Percentiles rank a stretch among this genome's conserved stretches.
Evolutionary conservation across 2,329 filamentous ascomycete genomes (phyloP).

Genomic region (Hypoxylon sp.): DNA sequence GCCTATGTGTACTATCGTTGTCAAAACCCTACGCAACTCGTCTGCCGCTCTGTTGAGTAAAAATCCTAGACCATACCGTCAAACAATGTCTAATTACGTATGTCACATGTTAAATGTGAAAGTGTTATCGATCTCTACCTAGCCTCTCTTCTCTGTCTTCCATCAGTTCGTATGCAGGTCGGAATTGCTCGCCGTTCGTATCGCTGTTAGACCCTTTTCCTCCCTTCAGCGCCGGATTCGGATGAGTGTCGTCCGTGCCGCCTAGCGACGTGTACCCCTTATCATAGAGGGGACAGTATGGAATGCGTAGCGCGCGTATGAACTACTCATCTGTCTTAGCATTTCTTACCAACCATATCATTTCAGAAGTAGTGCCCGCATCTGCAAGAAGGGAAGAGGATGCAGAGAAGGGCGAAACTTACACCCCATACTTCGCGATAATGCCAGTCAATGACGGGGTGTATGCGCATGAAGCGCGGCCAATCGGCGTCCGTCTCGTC

Average conservation of each 20-base stretch:
- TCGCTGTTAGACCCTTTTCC: constrained; percentile 52
- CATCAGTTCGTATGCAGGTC: constrained; percentile 81
- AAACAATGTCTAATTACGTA: neutral
- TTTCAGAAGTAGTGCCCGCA: constrained; percentile 26
- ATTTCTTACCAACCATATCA: neutral
- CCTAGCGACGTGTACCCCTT: constrained; percentile 92
- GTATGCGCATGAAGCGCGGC: constrained; percentile 92
- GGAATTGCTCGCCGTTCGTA: constrained; percentile 62
- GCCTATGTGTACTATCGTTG: neutral
- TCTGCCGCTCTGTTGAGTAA: neutral
- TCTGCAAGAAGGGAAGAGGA: neutral
- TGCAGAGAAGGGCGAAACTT: constrained; percentile 59
- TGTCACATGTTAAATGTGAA: neutral
- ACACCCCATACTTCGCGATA: constrained; percentile 96
- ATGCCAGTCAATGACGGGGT: constrained; percentile 98
- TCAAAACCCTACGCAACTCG: neutral
- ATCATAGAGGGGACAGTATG: constrained; percentile 91
- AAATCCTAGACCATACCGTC: neutral
- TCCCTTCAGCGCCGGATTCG: constrained; percentile 80
- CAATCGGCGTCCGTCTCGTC: constrained; percentile 90
- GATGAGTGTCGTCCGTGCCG: constrained; percentile 88
- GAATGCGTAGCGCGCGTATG: constrained; percentile 81
- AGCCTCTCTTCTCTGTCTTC: constrained; percentile 84
- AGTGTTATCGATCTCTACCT: constrained; percentile 72
- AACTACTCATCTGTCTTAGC: constrained; percentile 67